These are phyloP conservation scores for Debaryomyces nepalensis DNA, from an alignment of 1,139 yeast species.

Conservation along the genomic window DNA sequence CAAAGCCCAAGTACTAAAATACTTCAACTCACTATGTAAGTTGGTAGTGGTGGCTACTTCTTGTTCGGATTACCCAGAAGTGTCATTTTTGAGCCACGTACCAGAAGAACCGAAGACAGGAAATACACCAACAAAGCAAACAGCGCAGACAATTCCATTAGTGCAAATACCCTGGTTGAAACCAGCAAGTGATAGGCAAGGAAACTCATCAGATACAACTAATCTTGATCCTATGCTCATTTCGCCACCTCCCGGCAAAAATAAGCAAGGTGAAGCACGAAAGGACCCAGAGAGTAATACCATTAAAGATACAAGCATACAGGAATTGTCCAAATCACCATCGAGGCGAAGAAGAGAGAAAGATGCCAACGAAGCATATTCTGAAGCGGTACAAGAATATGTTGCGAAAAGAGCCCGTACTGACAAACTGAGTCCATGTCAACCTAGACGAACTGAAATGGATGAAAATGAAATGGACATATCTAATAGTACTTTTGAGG, in stretches of 20 bases:
- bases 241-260: conserved; percentile 10
- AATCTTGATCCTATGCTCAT: conserved; percentile 11
- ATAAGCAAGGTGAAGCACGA: neutral
- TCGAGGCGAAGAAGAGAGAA: conserved; percentile 11
- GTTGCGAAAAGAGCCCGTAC: conserved; percentile 16
- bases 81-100: conserved; percentile 12
- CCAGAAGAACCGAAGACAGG: conserved; percentile 7
- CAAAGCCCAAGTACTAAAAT: conserved; percentile 33
- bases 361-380: neutral
- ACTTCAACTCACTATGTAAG: conserved; percentile 35
- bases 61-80: conserved; percentile 30
- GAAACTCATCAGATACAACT: conserved; percentile 7
- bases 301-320: neutral
- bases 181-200: conserved; percentile 20
- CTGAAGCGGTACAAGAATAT: conserved; percentile 7
- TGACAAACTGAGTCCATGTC: conserved; percentile 4
- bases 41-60: conserved; percentile 35
- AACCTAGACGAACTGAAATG: neutral
- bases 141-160: conserved; percentile 23
- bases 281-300: neutral
- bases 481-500: conserved; percentile 17
- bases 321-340: conserved; percentile 8
- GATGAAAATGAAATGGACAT: conserved; percentile 19
- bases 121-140: conserved; percentile 11
- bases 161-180: conserved; percentile 54